Base-by-base conservation (phyloP, 139 green algal genomes). In the Edaphochlamys debaryana region DNA sequence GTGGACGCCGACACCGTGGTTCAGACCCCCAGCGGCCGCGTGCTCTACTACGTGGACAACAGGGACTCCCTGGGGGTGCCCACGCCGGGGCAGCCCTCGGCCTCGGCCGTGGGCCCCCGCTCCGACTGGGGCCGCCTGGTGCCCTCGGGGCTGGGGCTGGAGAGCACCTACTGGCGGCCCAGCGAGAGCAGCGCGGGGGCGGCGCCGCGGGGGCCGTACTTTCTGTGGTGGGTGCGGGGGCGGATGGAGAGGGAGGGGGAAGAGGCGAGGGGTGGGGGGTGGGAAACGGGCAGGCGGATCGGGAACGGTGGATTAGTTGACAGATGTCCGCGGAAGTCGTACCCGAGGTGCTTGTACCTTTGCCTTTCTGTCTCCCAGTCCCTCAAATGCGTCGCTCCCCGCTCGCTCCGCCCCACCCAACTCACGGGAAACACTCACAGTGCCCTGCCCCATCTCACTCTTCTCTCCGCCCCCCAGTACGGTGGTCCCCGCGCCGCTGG, bases 1-100 rank as follows among this genome's bases (percentile, higher is more conserved):
- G n/a, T n/a, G n/a, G 62, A 68, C 32, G 32, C 40, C 11, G 62
- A 68, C n/a, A 32, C 62, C 4, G 62, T 68, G 62, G 62, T 68
- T 4, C 62, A 68, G 62, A 68, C 62, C 13, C 62, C 62, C 62
- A 68, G n/a, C 62, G 62, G 62, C 62, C n/a, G n/a, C n/a, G 62
- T 68, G n/a, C n/a, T 68, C 13, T 68, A 68, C 62, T 38, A 11
- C 4, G 22, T 41, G 1, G 62, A 68, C 2, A 32, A 38, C 11
- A 32, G 62, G 3, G 62, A 68, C 32, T 23, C 62, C n/a, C 38
- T 2, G 13, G 62, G n/a, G 4, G 5, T 38, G n/a, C n/a, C n/a
- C n/a, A n/a, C n/a, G n/a, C n/a, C n/a, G n/a, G n/a, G n/a, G n/a
- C n/a, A n/a, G n/a, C n/a, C n/a, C n/a, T n/a, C n/a, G n/a, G 13